Percentiles rank a stretch among this genome's conserved stretches.
Conservation (phyloP, 2,329 filamentous ascomycete species). For the Trichophyton rubrum region DNA sequence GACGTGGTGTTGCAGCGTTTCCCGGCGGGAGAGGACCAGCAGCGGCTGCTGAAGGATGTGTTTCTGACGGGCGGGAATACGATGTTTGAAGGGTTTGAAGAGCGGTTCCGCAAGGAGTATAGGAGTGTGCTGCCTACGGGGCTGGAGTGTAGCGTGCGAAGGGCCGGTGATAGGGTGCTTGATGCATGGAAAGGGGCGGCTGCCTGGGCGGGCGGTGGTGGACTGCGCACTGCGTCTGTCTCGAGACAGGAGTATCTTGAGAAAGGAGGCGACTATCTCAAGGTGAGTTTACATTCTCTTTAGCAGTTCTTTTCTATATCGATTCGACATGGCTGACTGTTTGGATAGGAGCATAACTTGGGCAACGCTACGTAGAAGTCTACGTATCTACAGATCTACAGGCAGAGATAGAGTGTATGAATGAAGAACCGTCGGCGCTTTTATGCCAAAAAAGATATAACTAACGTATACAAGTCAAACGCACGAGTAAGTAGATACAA, state of each 20-base stretch:
- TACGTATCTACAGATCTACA: no score
- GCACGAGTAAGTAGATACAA: neutral
- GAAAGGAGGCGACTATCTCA: constrained; percentile 88
- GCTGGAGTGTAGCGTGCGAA: constrained; percentile 53
- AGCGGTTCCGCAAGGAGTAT: constrained; percentile 62
- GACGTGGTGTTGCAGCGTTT: constrained; percentile 82
- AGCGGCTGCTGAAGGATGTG: constrained; percentile 67
- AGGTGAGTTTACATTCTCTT: constrained; percentile 37
- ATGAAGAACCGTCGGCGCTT: neutral
- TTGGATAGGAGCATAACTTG: neutral
- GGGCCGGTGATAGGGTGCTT: constrained; percentile 61
- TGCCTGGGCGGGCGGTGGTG: constrained; percentile 54
- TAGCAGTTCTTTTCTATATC: no score
- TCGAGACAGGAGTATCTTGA: constrained; percentile 75
- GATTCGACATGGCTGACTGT: neutral
- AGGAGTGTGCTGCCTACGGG: constrained; percentile 58
- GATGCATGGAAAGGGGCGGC: constrained; percentile 94
- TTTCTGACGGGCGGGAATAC: constrained; percentile 94
- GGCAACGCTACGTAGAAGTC: neutral
- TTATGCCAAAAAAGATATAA: neutral
- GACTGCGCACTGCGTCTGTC: constrained; percentile 54
- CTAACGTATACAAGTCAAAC: neutral
- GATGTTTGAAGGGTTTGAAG: constrained; percentile 74
- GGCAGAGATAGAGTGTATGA: neutral
- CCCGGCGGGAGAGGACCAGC: constrained; percentile 41